phyloP scores from a whole-genome alignment of 73 alveolate genomes.

The Paraurostyla sp. region DNA sequence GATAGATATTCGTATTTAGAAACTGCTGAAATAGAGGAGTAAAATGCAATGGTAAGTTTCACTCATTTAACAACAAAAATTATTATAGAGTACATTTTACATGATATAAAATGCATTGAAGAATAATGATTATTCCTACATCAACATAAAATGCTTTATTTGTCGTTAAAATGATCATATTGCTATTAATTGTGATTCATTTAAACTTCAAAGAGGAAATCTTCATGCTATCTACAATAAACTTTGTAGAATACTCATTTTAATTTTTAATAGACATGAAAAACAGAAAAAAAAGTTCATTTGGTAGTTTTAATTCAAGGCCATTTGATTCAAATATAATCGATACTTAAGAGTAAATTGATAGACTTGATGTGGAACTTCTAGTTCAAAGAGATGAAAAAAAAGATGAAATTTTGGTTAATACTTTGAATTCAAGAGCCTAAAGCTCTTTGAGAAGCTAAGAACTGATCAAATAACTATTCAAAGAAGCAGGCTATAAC shows the following conservation, averaged over 20 bases:
- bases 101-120: slow-evolving; percentile 18
- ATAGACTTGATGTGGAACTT: slow-evolving; percentile 6
- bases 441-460: not conserved
- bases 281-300: not conserved
- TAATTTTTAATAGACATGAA: not conserved
- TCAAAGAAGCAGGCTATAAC: slow-evolving; percentile 20
- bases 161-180: slow-evolving; percentile 73
- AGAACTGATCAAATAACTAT: not conserved
- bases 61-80: not conserved
- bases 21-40: not conserved
- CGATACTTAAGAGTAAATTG: slow-evolving; percentile 7
- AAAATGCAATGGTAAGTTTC: slow-evolving; percentile 1
- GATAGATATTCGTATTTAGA: not conserved
- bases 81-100: not conserved
- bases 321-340: not conserved
- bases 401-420: not conserved
- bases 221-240: slow-evolving; percentile 38
- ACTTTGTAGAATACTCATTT: not conserved
- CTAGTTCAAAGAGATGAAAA: slow-evolving; percentile 14
- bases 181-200: slow-evolving; percentile 56
- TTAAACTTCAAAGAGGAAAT: slow-evolving; percentile 60
- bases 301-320: not conserved
- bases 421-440: not conserved
- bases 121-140: slow-evolving; percentile 47
- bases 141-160: slow-evolving; percentile 66